Percentiles rank a stretch among this genome's conserved stretches.
Conservation (phyloP, 805 yeast species). For the Zygosaccharomyces siamensis region DNA sequence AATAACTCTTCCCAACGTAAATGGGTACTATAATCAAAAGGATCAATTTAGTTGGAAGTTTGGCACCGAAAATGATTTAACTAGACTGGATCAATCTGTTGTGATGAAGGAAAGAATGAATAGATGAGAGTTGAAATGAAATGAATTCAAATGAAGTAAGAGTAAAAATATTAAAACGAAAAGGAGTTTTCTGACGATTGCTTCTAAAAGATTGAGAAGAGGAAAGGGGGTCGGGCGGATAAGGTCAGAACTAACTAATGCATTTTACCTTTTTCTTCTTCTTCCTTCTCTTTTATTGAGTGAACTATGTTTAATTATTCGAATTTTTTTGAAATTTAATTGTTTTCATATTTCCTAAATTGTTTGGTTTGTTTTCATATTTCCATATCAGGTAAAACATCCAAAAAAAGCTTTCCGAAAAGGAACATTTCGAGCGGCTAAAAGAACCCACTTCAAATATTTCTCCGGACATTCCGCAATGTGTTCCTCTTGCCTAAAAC, state of each 20-base stretch:
- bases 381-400: slow-evolving; percentile 1
- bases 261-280: background rate
- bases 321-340: background rate
- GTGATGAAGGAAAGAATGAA: background rate
- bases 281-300: background rate
- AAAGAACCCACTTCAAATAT: background rate
- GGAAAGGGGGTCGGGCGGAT: background rate
- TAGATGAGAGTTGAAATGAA: background rate
- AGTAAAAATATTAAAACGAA: background rate
- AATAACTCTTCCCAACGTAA: background rate
- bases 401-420: slow-evolving; percentile 4
- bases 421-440: background rate
- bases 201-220: background rate
- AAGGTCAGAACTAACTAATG: background rate
- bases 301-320: slow-evolving; percentile 1
- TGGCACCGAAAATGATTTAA: background rate
- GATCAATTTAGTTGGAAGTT: background rate
- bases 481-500: background rate
- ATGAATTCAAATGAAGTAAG: background rate
- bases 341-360: slow-evolving; percentile 4
- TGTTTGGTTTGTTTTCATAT: background rate
- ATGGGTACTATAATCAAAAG: background rate
- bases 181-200: background rate
- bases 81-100: background rate
- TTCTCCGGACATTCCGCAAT: background rate